A percentile compares a stretch with the other conserved stretches of the same genome.
Conservation (phyloP, 805 yeast species). For the Priceomyces medius region DNA sequence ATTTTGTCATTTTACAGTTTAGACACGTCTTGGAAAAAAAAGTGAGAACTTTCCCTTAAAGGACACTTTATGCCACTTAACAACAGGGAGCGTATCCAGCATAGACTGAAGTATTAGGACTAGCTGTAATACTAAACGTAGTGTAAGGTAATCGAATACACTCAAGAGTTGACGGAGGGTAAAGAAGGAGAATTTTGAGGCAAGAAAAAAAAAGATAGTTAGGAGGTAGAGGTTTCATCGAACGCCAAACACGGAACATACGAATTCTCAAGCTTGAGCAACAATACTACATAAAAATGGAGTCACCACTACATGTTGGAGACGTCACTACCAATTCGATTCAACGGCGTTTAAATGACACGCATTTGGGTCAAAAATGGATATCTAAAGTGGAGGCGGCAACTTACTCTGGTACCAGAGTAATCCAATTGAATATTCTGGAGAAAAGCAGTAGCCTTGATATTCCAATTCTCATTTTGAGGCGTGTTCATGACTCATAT, state of each 20-base stretch:
- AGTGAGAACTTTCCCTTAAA: conserved; percentile 3
- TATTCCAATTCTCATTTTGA: conserved; percentile 22
- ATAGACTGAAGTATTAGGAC: not conserved
- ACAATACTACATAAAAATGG: conserved; percentile 25
- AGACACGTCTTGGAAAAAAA: conserved; percentile 10
- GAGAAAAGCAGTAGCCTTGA: conserved; percentile 3
- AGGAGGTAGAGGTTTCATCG: not conserved
- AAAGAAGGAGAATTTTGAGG: not conserved
- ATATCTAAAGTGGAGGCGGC: conserved; percentile 23
- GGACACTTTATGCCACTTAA: not conserved
- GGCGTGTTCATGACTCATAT: conserved; percentile 44
- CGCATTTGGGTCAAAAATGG: conserved; percentile 31
- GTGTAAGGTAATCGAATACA: not conserved
- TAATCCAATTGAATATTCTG: conserved; percentile 32
- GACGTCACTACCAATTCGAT: conserved; percentile 43
- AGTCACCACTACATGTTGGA: conserved; percentile 42
- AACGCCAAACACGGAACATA: not conserved
- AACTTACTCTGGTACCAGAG: conserved; percentile 35
- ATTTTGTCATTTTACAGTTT: conserved; percentile 8
- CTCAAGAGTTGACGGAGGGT: conserved; percentile 2
- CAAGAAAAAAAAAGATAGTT: not conserved
- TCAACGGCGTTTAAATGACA: conserved; percentile 31
- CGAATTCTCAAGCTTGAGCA: not conserved
- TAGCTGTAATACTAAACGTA: not conserved
- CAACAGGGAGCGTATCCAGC: not conserved